Evolutionary conservation across 2,329 filamentous ascomycete genomes (phyloP).

Genomic region (Curvularia eragrostidis): DNA sequence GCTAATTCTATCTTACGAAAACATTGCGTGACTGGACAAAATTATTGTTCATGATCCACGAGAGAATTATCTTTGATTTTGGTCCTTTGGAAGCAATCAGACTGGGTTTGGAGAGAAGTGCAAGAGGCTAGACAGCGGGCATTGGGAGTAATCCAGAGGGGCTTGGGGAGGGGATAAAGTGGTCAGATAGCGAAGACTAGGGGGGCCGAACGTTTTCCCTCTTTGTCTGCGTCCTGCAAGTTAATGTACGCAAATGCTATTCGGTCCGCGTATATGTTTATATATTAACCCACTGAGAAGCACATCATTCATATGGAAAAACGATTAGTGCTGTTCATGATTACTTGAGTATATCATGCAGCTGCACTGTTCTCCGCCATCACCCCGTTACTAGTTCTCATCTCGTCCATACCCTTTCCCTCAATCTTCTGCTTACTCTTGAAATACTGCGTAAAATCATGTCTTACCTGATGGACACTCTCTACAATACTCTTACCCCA

Average conservation of each 20-base stretch:
- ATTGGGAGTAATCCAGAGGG: too few species aligned
- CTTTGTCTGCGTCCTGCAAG: too few species aligned
- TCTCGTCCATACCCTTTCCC: constrained; percentile 9
- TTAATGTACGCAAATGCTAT: not conserved
- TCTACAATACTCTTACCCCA: constrained; percentile 38
- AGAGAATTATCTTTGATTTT: too few species aligned
- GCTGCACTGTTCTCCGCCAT: constrained; percentile 17
- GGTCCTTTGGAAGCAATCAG: too few species aligned
- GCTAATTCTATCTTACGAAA: too few species aligned
- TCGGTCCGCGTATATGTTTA: not conserved
- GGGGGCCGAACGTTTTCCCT: too few species aligned
- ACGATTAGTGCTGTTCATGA: not conserved
- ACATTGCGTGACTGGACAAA: too few species aligned
- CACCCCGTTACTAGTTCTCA: constrained; percentile 6
- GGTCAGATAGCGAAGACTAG: too few species aligned
- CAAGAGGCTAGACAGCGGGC: too few species aligned
- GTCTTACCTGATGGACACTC: constrained; percentile 36
- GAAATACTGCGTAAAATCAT: constrained; percentile 48
- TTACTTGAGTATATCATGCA: not conserved
- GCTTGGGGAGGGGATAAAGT: too few species aligned
- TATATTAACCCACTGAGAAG: not conserved
- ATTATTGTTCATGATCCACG: too few species aligned
- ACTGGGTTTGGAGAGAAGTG: too few species aligned
- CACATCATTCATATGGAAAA: not conserved
- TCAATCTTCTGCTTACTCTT: constrained; percentile 33